Percentiles rank a stretch among this genome's conserved stretches.
These are phyloP conservation scores for Botrytis cinerea DNA, from an alignment of 2,329 filamentous ascomycete genomes.

Conservation along the genomic window DNA sequence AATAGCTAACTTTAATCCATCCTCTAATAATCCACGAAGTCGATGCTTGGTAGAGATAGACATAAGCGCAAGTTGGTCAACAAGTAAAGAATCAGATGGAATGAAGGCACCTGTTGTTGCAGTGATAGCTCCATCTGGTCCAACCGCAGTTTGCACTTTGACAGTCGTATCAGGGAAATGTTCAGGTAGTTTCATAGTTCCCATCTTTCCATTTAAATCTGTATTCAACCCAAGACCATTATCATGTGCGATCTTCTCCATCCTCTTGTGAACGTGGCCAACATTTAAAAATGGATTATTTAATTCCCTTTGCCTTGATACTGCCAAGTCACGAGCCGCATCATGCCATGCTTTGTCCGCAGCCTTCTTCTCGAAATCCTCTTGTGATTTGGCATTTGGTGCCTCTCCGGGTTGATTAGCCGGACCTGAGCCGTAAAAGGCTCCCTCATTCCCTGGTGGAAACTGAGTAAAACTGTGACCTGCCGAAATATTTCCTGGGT, in stretches of 20 bases:
- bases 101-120: conserved; percentile 68
- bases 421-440: conserved; percentile 65
- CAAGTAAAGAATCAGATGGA: conserved; percentile 72
- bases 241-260: conserved; percentile 59
- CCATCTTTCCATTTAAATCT: conserved; percentile 57
- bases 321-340: conserved; percentile 57
- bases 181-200: conserved; percentile 39
- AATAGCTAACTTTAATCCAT: conserved; percentile 69
- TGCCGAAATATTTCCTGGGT: conserved; percentile 45
- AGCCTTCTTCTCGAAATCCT: conserved; percentile 65
- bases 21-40: conserved; percentile 73
- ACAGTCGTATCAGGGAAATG: conserved; percentile 43
- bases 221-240: conserved; percentile 58
- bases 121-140: conserved; percentile 64
- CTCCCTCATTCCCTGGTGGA: conserved; percentile 54
- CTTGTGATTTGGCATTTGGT: conserved; percentile 52
- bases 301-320: conserved; percentile 59
- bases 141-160: conserved; percentile 57
- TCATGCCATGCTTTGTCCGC: conserved; percentile 66
- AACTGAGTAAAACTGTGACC: conserved; percentile 56
- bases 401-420: conserved; percentile 61
- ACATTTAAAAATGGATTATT: conserved; percentile 52
- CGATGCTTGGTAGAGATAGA: conserved; percentile 83
- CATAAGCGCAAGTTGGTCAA: conserved; percentile 79
- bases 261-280: conserved; percentile 45